Base-by-base conservation (phyloP, 495 filamentous ascomycete genomes). In the Beverwykella pulmonaria region DNA sequence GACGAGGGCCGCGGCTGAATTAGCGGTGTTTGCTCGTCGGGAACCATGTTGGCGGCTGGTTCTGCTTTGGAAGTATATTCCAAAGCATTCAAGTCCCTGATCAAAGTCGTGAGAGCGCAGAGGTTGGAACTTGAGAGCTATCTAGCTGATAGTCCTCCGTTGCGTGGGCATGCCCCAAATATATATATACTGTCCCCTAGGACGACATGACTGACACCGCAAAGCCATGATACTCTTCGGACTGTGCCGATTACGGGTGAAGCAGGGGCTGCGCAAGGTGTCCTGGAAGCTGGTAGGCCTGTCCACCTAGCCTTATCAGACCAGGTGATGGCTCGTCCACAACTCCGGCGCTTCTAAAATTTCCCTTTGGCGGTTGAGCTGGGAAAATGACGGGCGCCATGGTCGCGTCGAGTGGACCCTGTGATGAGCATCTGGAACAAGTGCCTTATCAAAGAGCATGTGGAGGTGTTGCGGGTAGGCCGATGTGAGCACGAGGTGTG, bases 11-110 rank as follows among this genome's bases (percentile, higher is more conserved):
- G 27, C 22, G 27, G 27, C 23, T 46, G 32, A 54, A 71, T 68
- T 49, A 72, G 61, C 61, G 69, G 66, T 29, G 53, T n/a, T 15
- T 59, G 69, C 53, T 72, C 69, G 52, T 65, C 62, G 53, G 41
- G 34, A 22, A 47, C 39, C 39, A n/a, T 65, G 62, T 7, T 34
- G 25, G 36, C 44, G 49, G 26, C 17, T 20, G 17, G 10, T 9
- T 53, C 39, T 65, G 32, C 53, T 52, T 25, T 19, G 39, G 19
- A 36, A 1, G 1, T 41, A 32, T 14, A 1, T 1, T 17, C 22
- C 49, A 63, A 52, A 47, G 30, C 20, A 56, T 52, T 46, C 50
- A 56, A 63, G 50, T 32, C 32, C 26, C 15, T 55, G 49, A 44
- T 12, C 7, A 56, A 20, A 6, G 52, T 22, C 27, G 49, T 46